phyloP scores from a whole-genome alignment of 176 grass and related monocot genomes.

The Aegilops umbellulata region DNA sequence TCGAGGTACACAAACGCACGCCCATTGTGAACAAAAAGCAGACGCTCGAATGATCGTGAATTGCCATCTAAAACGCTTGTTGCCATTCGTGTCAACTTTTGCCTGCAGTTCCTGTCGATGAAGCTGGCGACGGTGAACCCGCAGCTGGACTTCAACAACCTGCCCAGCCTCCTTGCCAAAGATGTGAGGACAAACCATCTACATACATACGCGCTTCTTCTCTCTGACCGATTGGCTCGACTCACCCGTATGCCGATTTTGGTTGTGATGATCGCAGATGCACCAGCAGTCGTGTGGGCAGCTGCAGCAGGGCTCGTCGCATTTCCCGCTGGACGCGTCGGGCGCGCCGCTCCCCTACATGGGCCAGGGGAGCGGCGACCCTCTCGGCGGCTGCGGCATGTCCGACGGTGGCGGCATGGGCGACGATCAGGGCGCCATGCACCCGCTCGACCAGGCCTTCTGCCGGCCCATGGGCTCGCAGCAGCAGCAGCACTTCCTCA shows the following conservation, averaged over 20 bases:
- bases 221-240: no score
- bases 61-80: conserved; percentile 50
- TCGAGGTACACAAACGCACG: conserved; percentile 62
- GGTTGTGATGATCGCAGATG: conserved; percentile 36
- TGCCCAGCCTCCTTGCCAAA: conserved; percentile 78
- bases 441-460: conserved; percentile 40
- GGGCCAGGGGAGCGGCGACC: conserved; percentile 38
- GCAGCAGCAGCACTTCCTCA: conserved; percentile 60
- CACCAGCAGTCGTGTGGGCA: conserved; percentile 50
- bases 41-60: conserved; percentile 12
- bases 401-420: conserved; percentile 47
- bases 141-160: conserved; percentile 92
- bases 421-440: conserved; percentile 59
- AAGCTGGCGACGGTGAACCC: conserved; percentile 99
- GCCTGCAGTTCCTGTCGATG: conserved; percentile 97
- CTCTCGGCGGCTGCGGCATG: conserved; percentile 48
- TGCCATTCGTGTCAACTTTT: conserved; percentile 27
- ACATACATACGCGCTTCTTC: no score
- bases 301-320: conserved; percentile 45
- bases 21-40: background rate
- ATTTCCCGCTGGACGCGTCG: conserved; percentile 75
- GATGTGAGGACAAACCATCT: conserved; percentile 62
- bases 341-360: conserved; percentile 56
- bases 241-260: no score
- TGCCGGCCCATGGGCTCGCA: conserved; percentile 33